Evolutionary conservation across 768 basidiomycete species (phyloP).

Genomic region (Auricularia sp.): DNA sequence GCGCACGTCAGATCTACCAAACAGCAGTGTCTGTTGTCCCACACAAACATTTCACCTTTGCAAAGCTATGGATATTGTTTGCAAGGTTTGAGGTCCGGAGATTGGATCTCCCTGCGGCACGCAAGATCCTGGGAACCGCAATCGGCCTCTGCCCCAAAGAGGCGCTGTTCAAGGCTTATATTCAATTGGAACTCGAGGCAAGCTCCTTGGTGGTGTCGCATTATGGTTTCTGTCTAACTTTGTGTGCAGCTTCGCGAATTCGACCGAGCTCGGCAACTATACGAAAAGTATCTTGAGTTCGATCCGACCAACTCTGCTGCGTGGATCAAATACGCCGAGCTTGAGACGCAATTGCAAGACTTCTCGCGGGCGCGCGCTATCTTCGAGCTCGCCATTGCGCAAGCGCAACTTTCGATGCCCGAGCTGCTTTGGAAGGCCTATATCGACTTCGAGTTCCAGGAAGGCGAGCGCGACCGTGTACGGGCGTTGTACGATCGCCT

Average conservation of each 20-base stretch:
- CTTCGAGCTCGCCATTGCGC: constrained; percentile 83
- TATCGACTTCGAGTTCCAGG: constrained; percentile 92
- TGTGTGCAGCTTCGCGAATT: constrained; percentile 74
- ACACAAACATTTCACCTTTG: constrained; percentile 94
- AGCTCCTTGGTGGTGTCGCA: constrained; percentile 13
- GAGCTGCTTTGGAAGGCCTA: constrained; percentile 92
- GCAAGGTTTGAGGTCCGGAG: constrained; percentile 86
- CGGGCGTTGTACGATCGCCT: constrained; percentile 85
- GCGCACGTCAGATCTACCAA: constrained; percentile 86
- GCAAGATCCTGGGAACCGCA: constrained; percentile 80
- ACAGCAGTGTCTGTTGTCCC: constrained; percentile 83
- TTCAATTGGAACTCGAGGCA: constrained; percentile 86
- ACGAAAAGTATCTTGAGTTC: constrained; percentile 92
- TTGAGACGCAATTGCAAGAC: constrained; percentile 81
- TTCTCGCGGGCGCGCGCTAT: constrained; percentile 83
- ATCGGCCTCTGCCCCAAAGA: constrained; percentile 97
- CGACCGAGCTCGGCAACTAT: constrained; percentile 81
- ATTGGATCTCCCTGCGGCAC: constrained; percentile 70
- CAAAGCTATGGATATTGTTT: constrained; percentile 90
- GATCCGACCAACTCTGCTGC: constrained; percentile 86
- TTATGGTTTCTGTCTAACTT: not conserved
- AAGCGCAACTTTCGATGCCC: constrained; percentile 84
- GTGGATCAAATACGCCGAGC: constrained; percentile 94
- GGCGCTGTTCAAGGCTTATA: constrained; percentile 90
- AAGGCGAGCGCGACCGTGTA: constrained; percentile 80